A percentile compares a stretch with the other conserved stretches of the same genome.
Conservation (phyloP, 306 rosid species). For the Styphnolobium japonicum region DNA sequence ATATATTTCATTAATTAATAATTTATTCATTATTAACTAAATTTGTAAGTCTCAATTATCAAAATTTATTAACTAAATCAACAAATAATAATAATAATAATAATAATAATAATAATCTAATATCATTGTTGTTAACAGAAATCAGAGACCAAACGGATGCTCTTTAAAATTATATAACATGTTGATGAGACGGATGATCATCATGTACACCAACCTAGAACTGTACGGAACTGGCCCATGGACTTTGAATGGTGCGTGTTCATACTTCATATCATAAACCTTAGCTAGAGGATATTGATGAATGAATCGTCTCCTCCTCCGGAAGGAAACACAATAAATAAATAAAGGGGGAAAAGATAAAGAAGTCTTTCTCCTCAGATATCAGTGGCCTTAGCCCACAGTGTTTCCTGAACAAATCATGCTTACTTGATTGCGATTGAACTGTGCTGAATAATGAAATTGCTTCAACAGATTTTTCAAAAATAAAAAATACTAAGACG, state of each 20-base stretch:
- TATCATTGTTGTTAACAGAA: too few relatives aligned
- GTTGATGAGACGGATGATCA: constrained; percentile 47
- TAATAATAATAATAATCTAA: too few relatives aligned
- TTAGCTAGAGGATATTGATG: constrained; percentile 8
- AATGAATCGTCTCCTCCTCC: neutral
- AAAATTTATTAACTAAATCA: too few relatives aligned
- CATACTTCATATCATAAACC: neutral
- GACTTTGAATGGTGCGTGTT: neutral
- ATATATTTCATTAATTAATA: too few relatives aligned
- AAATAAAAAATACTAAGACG: constrained; percentile 4
- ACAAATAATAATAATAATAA: too few relatives aligned
- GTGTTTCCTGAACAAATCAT: constrained; percentile 12
- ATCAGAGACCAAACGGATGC: constrained; percentile 32
- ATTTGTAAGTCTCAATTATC: too few relatives aligned
- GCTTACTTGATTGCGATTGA: constrained; percentile 38
- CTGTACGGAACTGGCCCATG: constrained; percentile 27
- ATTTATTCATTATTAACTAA: too few relatives aligned
- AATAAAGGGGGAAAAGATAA: neutral
- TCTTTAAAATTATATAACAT: constrained; percentile 27
- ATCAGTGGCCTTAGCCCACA: neutral
- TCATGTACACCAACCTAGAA: constrained; percentile 36
- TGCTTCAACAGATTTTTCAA: neutral
- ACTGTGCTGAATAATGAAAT: constrained; percentile 23
- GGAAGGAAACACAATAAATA: neutral
- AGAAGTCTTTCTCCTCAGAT: neutral